These are phyloP conservation scores for Apophysomyces elegans DNA, from an alignment of 371 early-diverging fungal species.

Conservation along the genomic window DNA sequence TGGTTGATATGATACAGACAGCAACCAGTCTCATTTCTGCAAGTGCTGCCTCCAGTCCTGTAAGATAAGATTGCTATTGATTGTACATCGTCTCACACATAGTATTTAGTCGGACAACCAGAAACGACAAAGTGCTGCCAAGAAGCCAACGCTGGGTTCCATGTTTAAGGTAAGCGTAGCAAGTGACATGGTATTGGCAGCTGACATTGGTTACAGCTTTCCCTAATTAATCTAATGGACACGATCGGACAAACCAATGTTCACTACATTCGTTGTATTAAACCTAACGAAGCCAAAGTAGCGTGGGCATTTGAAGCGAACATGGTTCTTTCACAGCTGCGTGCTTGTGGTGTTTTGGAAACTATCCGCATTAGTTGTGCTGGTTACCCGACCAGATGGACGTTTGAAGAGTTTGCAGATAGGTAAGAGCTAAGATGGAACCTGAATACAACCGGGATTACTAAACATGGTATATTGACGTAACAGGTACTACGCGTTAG, in stretches of 20 bases:
- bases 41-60: constrained; percentile 42
- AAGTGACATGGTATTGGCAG: neutral
- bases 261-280: constrained; percentile 98
- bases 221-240: constrained; percentile 91
- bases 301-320: constrained; percentile 91
- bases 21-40: constrained; percentile 26
- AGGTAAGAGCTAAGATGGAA: constrained; percentile 10
- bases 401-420: constrained; percentile 92
- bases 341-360: constrained; percentile 99
- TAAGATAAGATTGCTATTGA: constrained; percentile 21
- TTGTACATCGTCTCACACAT: neutral
- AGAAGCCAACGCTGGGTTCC: constrained; percentile 90
- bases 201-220: constrained; percentile 39
- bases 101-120: constrained; percentile 27
- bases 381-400: constrained; percentile 96
- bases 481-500: constrained; percentile 83
- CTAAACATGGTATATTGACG: neutral
- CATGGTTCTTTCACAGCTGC: constrained; percentile 94
- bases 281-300: constrained; percentile 93
- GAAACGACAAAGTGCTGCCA: constrained; percentile 56
- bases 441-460: constrained; percentile 71
- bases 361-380: constrained; percentile 99
- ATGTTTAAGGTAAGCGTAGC: constrained; percentile 62
- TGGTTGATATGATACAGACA: constrained; percentile 71
- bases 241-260: constrained; percentile 92